Evolutionary conservation across 371 early-diverging fungal genomes (phyloP), one percentile per base, ranked within the genome.

Genomic region (Syncephalastrum contaminatum): DNA sequence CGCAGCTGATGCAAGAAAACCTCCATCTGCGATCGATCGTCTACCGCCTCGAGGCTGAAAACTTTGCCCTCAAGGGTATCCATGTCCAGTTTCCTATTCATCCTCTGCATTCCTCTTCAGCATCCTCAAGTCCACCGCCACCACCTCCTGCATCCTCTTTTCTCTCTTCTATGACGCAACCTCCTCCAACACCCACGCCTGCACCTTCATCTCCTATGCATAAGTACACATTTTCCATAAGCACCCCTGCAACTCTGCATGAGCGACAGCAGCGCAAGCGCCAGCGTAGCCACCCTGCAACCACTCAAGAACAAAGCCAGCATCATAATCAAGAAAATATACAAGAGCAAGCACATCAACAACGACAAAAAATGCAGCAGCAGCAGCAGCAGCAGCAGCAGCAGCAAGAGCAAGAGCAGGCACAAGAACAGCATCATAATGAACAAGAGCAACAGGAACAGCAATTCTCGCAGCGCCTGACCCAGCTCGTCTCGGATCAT

Each of bases 1-100:
- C 69, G 18, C 69, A 72, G 20, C 51, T 75, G 1, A 40, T 74
- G 18, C 63, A 59, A 8, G 80, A 80, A 58, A 80, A 80, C 22
- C 73, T 70, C 12, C 66, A 67, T 18, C 47, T 79, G 4, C 57
- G 70, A 27, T 56, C 66, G 2, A 53, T 70, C 27, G 62, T 79
- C 18, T 61, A 65, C 41, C 59, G 67, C n/a, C 47, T 79, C 16
- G 70, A 79, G 48, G 48, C 64, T 2, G 76, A 79, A 51, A 72
- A 73, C 21, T 60, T 62, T 50, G 64, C 66, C 4, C 54, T 77
- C 4, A 77, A 73, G 41, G 56, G 36, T 54, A 66, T 43, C 49
- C 57, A 22, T 55, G 62, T 56, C 51, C 58, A 58, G 30, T 58
- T 47, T 54, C 57, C 57, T 21, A 57, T 55, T 14, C 60, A 57